phyloP scores from a whole-genome alignment of 179 eudicot species.

The Corrigiola litoralis region DNA sequence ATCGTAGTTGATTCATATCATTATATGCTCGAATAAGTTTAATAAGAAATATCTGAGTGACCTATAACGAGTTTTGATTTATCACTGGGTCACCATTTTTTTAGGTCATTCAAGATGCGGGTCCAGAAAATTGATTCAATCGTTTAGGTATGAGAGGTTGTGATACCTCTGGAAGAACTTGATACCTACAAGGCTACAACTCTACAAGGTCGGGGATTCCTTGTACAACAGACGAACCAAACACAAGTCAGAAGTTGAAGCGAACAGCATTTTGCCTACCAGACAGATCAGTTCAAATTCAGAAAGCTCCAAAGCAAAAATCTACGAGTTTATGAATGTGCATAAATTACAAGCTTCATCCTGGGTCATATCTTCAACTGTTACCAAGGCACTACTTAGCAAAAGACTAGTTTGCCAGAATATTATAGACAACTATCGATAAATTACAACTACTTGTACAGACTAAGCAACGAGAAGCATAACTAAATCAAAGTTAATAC shows the following conservation, averaged over 20 bases:
- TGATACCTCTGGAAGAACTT: too few relatives aligned
- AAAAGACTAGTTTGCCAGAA: constrained; percentile 23
- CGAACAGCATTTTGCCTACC: not conserved
- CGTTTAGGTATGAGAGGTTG: too few relatives aligned
- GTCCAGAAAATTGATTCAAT: too few relatives aligned
- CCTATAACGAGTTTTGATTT: too few relatives aligned
- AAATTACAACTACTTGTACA: constrained; percentile 36
- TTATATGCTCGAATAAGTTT: too few relatives aligned
- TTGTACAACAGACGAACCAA: not conserved
- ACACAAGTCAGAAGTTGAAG: not conserved
- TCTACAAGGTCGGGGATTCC: too few relatives aligned
- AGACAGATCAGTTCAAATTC: constrained; percentile 11
- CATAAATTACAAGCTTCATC: constrained; percentile 19
- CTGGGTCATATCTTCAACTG: constrained; percentile 17
- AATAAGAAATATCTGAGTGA: too few relatives aligned
- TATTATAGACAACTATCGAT: constrained; percentile 26
- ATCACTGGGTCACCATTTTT: too few relatives aligned
- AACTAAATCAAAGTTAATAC: constrained; percentile 5
- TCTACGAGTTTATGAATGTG: constrained; percentile 21
- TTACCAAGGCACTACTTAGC: constrained; percentile 19
- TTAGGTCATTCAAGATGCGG: too few relatives aligned
- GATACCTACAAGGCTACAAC: not conserved
- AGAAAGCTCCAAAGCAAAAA: not conserved
- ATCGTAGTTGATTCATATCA: too few relatives aligned
- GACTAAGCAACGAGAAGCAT: constrained; percentile 12